Base-by-base conservation (phyloP, 164 flowering plant species). In the Houttuynia cordata region DNA sequence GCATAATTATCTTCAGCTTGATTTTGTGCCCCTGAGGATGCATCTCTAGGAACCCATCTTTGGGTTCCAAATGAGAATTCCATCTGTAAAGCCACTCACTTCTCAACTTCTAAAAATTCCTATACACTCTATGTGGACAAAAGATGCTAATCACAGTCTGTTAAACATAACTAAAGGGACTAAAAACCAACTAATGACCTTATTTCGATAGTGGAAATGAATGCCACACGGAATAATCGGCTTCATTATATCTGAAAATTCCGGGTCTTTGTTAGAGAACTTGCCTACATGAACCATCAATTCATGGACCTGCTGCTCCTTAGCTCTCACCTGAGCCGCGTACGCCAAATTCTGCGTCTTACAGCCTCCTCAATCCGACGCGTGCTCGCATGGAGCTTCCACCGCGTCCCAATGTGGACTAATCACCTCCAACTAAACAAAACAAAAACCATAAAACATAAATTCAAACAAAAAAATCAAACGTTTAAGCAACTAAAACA, bases 151-250 rank as follows among this genome's bases (percentile, higher is more conserved):
- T 10, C 23, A 30, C 42, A 45, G 15, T 14, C 13, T 7, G 45
- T 42, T 25, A 17, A 9, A 57, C 8, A 21, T 22, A 55, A 8
- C 8, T 22, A 56, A 54, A 54, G 1, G 14, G 21, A 25, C 5
- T 8, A 30, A 39, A 58, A 37, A 24, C 30, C 10, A 56, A 2
- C 55, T 15, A 64, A 78, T 67, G 53, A 88, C 99, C 96, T 93
- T 93, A 70, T 90, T 93, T 58, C 99, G 79, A 56, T 93, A 93
- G 71, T 90, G 84, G 60, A 84, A 93, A 60, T 85, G 94, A 24
- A 85, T 76, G 62, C 83, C 84, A 65, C 99, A 90, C n/a, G 95
- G 81, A 67, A 93, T 88, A 64, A 93, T 93, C 55, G 96, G 91
- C 80, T 83, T 88, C 92, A 90, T 75, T 24, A 83, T 61, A 51